Conservation (phyloP, 2,329 filamentous ascomycete species). For the Aureobasidium sp. region DNA sequence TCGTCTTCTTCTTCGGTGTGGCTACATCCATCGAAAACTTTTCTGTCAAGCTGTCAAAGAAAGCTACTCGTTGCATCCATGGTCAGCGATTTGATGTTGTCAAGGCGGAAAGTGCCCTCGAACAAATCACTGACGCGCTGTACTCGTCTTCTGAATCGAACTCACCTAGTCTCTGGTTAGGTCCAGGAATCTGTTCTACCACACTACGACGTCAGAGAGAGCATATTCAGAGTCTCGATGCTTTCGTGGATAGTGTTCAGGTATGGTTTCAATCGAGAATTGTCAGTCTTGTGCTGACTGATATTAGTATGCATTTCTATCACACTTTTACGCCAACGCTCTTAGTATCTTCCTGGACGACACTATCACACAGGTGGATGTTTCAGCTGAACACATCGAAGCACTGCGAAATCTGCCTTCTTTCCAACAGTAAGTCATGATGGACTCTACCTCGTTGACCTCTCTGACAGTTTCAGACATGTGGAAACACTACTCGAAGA, state of each 20-base stretch:
- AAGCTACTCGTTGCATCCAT: conserved; percentile 71
- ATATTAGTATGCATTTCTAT: conserved; percentile 83
- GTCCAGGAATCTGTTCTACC: conserved; percentile 66
- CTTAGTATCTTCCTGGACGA: conserved; percentile 68
- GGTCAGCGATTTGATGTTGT: conserved; percentile 83
- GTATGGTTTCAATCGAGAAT: conserved; percentile 42
- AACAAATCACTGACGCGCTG: conserved; percentile 76
- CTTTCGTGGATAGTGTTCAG: conserved; percentile 75
- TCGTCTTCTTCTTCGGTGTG: conserved; percentile 80
- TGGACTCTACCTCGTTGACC: too few species aligned
- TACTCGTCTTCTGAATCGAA: conserved; percentile 52
- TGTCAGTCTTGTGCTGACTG: background rate
- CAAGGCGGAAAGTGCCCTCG: conserved; percentile 75
- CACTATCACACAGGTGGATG: conserved; percentile 34
- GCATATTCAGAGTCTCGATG: conserved; percentile 79
- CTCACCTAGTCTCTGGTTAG: conserved; percentile 65
- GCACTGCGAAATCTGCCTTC: conserved; percentile 75
- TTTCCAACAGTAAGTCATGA: conserved; percentile 53
- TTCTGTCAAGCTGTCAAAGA: conserved; percentile 77
- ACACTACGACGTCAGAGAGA: conserved; percentile 79
- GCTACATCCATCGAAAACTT: conserved; percentile 86
- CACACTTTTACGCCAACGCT: conserved; percentile 83
- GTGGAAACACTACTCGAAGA: conserved; percentile 46
- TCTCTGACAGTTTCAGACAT: conserved; percentile 19
- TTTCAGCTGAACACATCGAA: conserved; percentile 70